Base-by-base conservation (phyloP, 2,329 filamentous ascomycete genomes). In the Calonectria montana region DNA sequence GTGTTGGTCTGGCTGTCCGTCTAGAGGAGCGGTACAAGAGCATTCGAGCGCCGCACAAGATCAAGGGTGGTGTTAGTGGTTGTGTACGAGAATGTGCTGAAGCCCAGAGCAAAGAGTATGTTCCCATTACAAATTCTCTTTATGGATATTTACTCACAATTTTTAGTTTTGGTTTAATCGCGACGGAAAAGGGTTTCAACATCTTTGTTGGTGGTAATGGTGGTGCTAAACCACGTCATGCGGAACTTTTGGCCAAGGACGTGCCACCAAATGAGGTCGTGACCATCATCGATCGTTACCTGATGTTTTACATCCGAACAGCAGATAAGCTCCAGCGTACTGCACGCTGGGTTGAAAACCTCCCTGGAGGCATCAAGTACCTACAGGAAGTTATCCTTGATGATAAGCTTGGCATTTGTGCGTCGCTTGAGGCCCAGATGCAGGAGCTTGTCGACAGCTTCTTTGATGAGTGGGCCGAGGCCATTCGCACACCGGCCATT, bases 51-150 rank as follows among this genome's bases (percentile, higher is more conserved):
- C 95, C 95, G 10, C 95, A 98, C 82, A 98, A 98, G 87, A 90
- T 97, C 82, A 98, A 98, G 83, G 95, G 94, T 1, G 95, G 94
- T 67, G 95, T 98, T 0, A 96, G 93, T 67, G 95, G 95, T 15
- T 98, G 95, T 75, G 94, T 98, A n/a, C 89, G 95, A 67, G 95
- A 98, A 83, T 98, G 95, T 76, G 95, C 95, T 0, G 95, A 98
- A 83, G 95, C 95, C 1, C 95, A 97, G 80, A 96, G 93, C 83
- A 98, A 98, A 84, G 95, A 98, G 92, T 93, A 83, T 78, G 90
- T 84, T 6, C 29, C 27, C 48, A 15, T 8, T 43, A 7, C 10
- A 16, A 29, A 27, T 37, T 62, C 15, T 13, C 35, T 16, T 29
- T 29, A 25, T 61, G 4, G 2, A 55, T 15, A 39, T 35, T 35